These are phyloP conservation scores for Emiliania huxleyi DNA, from an alignment of 78 protist species.

Conservation along the genomic window DNA sequence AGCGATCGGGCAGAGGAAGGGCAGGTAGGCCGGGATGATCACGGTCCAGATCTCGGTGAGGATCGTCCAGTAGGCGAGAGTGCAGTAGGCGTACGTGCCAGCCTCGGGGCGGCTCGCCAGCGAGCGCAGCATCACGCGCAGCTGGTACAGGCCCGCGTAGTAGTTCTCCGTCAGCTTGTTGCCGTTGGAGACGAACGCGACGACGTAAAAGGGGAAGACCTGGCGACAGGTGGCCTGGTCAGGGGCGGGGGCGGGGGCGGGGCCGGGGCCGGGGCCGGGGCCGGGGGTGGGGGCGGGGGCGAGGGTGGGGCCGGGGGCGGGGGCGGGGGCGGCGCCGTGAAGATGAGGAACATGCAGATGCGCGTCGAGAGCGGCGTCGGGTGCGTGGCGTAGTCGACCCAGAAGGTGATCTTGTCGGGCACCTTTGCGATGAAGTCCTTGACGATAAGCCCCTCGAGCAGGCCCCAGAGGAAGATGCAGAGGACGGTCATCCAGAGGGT, in stretches of 20 bases:
- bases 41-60: neutral
- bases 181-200: neutral
- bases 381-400: neutral
- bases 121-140: neutral
- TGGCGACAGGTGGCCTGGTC: too few relatives aligned
- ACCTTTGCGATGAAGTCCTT: neutral
- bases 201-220: neutral
- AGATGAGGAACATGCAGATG: neutral
- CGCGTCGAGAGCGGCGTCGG: neutral
- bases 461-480: too few relatives aligned
- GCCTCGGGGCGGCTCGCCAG: neutral
- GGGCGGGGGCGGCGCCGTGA: too few relatives aligned
- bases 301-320: too few relatives aligned
- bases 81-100: neutral
- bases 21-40: neutral
- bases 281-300: too few relatives aligned
- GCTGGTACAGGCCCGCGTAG: neutral
- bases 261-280: too few relatives aligned
- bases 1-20: neutral
- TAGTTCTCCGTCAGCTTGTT: neutral
- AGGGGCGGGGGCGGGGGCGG: too few relatives aligned
- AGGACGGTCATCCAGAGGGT: too few relatives aligned
- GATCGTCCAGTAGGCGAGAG: neutral
- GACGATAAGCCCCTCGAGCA: neutral
- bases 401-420: neutral